phyloP scores from a whole-genome alignment of 2,329 filamentous ascomycete genomes.

The Boeremia exigua region DNA sequence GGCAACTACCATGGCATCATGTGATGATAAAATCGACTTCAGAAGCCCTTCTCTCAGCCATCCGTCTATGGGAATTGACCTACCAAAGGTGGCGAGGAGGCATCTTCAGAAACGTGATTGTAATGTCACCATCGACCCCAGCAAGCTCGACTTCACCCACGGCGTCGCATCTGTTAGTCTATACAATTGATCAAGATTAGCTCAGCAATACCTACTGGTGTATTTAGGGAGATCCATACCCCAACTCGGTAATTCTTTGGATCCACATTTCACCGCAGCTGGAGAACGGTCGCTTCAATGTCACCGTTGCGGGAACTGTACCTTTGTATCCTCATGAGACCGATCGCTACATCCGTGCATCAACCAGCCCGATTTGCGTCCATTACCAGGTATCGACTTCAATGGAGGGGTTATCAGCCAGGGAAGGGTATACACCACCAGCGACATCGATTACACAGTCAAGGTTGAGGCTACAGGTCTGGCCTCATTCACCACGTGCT shows the following conservation, averaged over 20 bases:
- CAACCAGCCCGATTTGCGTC: conserved; percentile 69
- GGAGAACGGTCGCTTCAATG: conserved; percentile 51
- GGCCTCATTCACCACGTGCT: conserved; percentile 69
- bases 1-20: conserved; percentile 5
- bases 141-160: conserved; percentile 42
- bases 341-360: conserved; percentile 59
- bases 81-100: conserved; percentile 64
- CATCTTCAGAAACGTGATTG: conserved; percentile 16
- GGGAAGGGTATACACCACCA: conserved; percentile 71
- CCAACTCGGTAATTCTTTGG: conserved; percentile 47
- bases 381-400: conserved; percentile 65
- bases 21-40: conserved; percentile 65
- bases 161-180: conserved; percentile 53
- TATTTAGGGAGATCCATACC: conserved; percentile 50
- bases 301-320: conserved; percentile 63
- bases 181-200: neutral
- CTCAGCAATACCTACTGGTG: neutral
- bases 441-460: conserved; percentile 76
- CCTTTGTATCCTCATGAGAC: conserved; percentile 61
- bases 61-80: conserved; percentile 64
- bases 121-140: conserved; percentile 14
- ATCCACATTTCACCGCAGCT: conserved; percentile 45
- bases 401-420: conserved; percentile 55
- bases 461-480: conserved; percentile 72
- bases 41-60: conserved; percentile 68